These are phyloP conservation scores for Warburgia ugandensis DNA, from an alignment of 164 flowering plant species.

Conservation along the genomic window DNA sequence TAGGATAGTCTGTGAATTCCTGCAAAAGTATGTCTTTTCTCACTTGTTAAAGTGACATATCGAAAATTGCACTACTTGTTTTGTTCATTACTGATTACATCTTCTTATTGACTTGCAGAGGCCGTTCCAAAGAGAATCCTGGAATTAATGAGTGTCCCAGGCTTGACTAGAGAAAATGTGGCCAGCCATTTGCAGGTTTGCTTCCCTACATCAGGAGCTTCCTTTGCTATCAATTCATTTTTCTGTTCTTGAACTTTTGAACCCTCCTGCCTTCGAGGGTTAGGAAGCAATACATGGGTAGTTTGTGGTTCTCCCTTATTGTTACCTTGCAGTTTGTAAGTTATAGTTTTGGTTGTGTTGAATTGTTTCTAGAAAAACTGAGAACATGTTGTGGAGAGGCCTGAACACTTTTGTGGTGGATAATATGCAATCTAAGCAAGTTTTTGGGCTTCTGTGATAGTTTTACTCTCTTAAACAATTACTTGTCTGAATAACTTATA, in stretches of 20 bases:
- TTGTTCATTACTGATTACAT: neutral
- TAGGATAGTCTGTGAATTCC: neutral
- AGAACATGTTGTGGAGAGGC: no score
- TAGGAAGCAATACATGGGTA: no score
- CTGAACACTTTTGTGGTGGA: no score
- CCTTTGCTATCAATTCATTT: neutral
- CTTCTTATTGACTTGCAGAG: conserved; percentile 40
- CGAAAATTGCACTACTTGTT: conserved; percentile 2
- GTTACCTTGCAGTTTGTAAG: no score
- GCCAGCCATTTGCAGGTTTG: conserved; percentile 95
- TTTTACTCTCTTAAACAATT: no score
- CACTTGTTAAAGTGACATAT: neutral
- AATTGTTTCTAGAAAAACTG: no score
- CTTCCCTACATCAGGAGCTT: neutral
- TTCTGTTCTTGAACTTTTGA: neutral
- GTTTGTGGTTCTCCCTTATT: no score
- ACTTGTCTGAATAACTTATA: no score
- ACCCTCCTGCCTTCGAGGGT: no score
- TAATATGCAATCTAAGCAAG: no score
- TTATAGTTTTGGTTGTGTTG: no score
- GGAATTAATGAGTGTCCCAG: conserved; percentile 89
- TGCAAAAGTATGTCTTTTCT: neutral
- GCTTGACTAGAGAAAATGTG: conserved; percentile 82
- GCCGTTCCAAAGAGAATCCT: conserved; percentile 93
- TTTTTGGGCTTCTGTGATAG: no score